Percentiles rank a stretch among this genome's conserved stretches.
These are phyloP conservation scores for Lycium ferocissimum DNA, from an alignment of 257 asterid genomes.

Conservation along the genomic window DNA sequence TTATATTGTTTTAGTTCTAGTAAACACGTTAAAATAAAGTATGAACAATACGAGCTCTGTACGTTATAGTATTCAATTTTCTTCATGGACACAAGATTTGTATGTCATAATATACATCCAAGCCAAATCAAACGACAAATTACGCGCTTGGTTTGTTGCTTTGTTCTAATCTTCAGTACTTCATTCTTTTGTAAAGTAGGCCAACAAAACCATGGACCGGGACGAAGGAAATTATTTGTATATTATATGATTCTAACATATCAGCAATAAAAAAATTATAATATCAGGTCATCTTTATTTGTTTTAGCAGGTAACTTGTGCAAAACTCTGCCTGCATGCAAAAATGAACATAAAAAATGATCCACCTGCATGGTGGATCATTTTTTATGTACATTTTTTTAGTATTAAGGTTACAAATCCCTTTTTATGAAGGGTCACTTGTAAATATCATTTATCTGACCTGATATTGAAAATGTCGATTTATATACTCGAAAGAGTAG, in stretches of 20 bases:
- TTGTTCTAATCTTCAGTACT: not conserved
- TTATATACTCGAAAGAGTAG: not conserved
- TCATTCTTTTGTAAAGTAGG: not conserved
- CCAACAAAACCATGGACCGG: not conserved
- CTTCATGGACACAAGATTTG: not conserved
- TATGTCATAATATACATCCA: not conserved
- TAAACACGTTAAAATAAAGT: not conserved
- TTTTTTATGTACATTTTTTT: not conserved
- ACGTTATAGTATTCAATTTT: not conserved
- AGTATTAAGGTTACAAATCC: not conserved
- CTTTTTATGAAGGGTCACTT: not conserved
- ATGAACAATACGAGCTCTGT: not conserved
- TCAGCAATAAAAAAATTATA: not conserved
- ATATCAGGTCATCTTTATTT: not conserved
- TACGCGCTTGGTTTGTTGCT: constrained; percentile 15
- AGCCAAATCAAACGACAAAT: not conserved
- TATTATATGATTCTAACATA: not conserved
- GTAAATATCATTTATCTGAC: not conserved
- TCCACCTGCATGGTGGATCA: no score
- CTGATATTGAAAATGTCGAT: not conserved
- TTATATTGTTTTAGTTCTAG: not conserved
- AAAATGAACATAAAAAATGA: no score
- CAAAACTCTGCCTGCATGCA: no score
- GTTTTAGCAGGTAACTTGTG: not conserved
- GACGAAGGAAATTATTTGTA: not conserved